Evolutionary conservation across 73 alveolate species (phyloP), one percentile per base, ranked within the genome.

Genomic region (Paramecium primaurelia): DNA sequence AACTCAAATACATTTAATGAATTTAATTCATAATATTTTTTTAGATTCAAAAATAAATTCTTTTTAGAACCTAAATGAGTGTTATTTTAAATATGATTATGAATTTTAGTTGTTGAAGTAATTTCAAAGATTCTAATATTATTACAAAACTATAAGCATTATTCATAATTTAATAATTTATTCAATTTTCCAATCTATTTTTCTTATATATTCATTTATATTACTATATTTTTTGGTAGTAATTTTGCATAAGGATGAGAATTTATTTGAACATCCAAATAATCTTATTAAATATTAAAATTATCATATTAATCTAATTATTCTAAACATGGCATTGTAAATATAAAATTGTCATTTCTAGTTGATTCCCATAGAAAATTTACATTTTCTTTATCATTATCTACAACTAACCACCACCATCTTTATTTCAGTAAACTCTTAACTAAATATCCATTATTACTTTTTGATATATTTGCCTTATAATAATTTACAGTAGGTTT

Each of bases 331-430:
- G 83, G 83, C 83, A 60, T 60, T 11, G 22, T 22, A 9, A 26
- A 10, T 4, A 71, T 37, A 36, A 34, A 71, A 34, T 71, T 37
- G 37, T 71, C 59, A 71, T 71, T 71, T 34, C 86, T 30, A 32
- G 32, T 4, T 71, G 51, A 71, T 71, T 71, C 51, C 86, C 98
- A 96, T 11, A 96, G 37, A 91, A 96, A 96, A 60, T 95, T 91
- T n/a, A 73, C 93, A 30, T 28, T 20, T 6, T 44, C 28, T 8
- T 58, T 86, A 22, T 86, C 91, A 9, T 40, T 86, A 34, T 75
- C 88, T 28, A 92, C 96, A 92, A 68, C 59, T 18, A 86, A 88
- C 98, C 98, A 96, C 97, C 98, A 96, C 94, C 96, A 96, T 58
- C 98, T 71, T 58, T 71, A 25, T 58, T 93, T 96, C 36, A 96